Evolutionary conservation across 1,284 basidiomycete genomes (phyloP).

Genomic region (Gastroboletus turbinatus): DNA sequence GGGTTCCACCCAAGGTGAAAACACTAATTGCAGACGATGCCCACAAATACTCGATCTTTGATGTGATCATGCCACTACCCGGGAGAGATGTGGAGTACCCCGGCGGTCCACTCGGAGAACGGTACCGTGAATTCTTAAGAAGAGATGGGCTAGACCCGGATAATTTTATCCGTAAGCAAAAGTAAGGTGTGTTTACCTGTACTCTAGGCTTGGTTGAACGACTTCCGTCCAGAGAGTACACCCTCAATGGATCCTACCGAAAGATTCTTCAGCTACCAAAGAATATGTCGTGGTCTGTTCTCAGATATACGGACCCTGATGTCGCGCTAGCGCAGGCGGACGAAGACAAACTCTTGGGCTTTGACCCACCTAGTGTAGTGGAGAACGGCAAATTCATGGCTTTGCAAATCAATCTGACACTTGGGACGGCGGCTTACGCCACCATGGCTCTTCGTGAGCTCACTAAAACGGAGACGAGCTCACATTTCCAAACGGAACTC

Average conservation of each 20-base stretch:
- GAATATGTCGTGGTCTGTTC: slow-evolving; percentile 75
- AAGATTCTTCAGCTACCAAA: slow-evolving; percentile 86
- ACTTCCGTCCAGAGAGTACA: slow-evolving; percentile 71
- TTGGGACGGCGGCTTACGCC: slow-evolving; percentile 89
- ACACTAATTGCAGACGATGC: slow-evolving; percentile 76
- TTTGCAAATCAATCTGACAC: slow-evolving; percentile 74
- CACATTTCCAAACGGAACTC: slow-evolving; percentile 80
- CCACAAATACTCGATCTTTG: slow-evolving; percentile 81
- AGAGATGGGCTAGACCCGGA: slow-evolving; percentile 87
- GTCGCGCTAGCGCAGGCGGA: slow-evolving; percentile 90
- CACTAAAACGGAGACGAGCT: slow-evolving; percentile 90
- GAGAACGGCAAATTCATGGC: slow-evolving; percentile 82
- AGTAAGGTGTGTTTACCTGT: slow-evolving; percentile 47
- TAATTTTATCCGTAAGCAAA: slow-evolving; percentile 86
- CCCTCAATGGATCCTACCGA: slow-evolving; percentile 90
- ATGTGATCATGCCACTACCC: slow-evolving; percentile 94
- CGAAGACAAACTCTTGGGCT: slow-evolving; percentile 85
- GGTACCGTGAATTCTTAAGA: slow-evolving; percentile 78
- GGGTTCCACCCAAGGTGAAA: slow-evolving; percentile 70
- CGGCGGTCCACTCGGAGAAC: slow-evolving; percentile 76
- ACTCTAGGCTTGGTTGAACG: slow-evolving; percentile 3
- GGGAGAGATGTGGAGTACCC: slow-evolving; percentile 92
- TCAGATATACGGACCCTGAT: slow-evolving; percentile 92
- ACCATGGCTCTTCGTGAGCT: slow-evolving; percentile 95
- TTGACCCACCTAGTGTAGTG: slow-evolving; percentile 66